Base-by-base conservation (phyloP, 202 grass and related monocot genomes). In the Bolboschoenoplectus hybrid region DNA sequence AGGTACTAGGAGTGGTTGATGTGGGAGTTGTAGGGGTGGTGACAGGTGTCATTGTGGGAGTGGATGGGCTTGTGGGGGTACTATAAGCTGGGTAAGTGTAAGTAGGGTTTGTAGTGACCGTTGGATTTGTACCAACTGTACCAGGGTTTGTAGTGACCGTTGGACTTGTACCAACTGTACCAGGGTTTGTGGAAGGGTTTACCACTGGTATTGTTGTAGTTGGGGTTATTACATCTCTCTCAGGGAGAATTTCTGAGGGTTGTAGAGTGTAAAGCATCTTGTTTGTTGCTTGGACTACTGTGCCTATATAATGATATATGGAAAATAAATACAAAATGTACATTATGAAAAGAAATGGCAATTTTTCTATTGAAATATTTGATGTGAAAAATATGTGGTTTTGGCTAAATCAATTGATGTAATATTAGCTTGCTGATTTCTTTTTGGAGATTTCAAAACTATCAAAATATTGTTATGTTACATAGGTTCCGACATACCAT, bases 151-250 rank as follows among this genome's bases (percentile, higher is more conserved):
- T 84, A 38, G 51, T 11, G 11, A 89, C 26, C 11, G 82, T 69
- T 19, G 88, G 86, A 7, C 14, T 49, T 34, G 80, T 84, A 17
- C 81, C 81, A 36, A 34, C 17, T n/a, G 63, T 81, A 40, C 20
- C 47, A 2, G 87, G 90, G 40, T 67, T 73, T 81, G 87, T 84
- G 2, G 91, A 82, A 9, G 97, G 97, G 44, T 96, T 99, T 71
- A 88, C 80, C 78, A 96, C 92, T 7, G 97, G 91, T 45, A 99
- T 80, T 61, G 93, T 94, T 82, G 90, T 85, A 12, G 92, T 86
- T 67, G 89, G 89, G 34, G 78, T 88, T 40, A 63, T 70, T 9
- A 91, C 80, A 72, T 91, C 89, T 60, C 62, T 86, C 44, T 88
- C 64, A 39, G 86, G 51, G 11, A 80, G 40, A 77, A 13, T 77